phyloP scores from a whole-genome alignment of 208 protist species.

The Leishmania gerbilli region DNA sequence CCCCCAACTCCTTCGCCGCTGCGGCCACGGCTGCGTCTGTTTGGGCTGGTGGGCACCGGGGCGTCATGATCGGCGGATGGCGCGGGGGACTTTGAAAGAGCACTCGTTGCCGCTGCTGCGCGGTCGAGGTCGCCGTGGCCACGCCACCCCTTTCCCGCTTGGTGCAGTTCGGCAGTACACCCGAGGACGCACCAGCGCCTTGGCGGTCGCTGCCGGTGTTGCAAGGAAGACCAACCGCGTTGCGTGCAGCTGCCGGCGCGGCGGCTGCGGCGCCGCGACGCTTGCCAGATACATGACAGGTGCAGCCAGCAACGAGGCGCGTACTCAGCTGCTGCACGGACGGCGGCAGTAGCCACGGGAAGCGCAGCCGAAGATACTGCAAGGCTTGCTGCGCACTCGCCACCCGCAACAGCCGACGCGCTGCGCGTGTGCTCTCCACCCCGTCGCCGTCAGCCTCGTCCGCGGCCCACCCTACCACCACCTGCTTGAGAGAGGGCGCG shows the following conservation, averaged over 20 bases:
- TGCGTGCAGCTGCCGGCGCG: neutral
- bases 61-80: neutral
- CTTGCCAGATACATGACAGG: conserved; percentile 29
- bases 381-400: conserved; percentile 12
- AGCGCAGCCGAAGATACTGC: conserved; percentile 45
- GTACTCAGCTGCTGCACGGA: conserved; percentile 14
- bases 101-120: conserved; percentile 6
- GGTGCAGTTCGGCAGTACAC: neutral
- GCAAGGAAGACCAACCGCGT: neutral
- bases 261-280: conserved; percentile 14
- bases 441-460: conserved; percentile 5
- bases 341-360: conserved; percentile 44
- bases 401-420: neutral
- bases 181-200: neutral
- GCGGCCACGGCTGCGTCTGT: neutral
- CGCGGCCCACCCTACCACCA: conserved; percentile 27
- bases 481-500: conserved; percentile 36
- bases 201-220: neutral
- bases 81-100: conserved; percentile 16
- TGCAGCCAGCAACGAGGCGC: conserved; percentile 23
- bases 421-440: neutral
- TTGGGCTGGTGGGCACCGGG: neutral
- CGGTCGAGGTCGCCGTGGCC: neutral
- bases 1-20: conserved; percentile 9
- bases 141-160: neutral